Evolutionary conservation across 495 filamentous ascomycete genomes (phyloP), one percentile per base, ranked within the genome.

Genomic region (Penicillium salamii): DNA sequence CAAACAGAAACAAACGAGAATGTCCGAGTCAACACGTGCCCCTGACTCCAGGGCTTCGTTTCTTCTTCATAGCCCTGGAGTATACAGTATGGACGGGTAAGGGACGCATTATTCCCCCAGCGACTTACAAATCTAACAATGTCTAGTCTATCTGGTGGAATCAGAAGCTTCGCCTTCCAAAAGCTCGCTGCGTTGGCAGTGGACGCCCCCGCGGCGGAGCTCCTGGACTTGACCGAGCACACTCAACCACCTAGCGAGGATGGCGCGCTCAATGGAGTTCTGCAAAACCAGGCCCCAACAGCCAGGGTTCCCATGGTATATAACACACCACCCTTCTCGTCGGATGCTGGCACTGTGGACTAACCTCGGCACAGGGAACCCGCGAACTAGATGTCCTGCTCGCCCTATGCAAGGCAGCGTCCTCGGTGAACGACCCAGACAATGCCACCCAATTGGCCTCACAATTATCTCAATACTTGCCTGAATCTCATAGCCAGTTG

Each of bases 341-440:
- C 7, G 6, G 8, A 26, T 33, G 34, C 42, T 38, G 26, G n/a
- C n/a, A 28, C 45, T 36, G 21, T 49, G 49, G 42, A 54, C 65
- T 76, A 34, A 75, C 49, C 24, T 37, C 26, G 40, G 14, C 3
- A 33, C 48, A 86, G 82, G 78, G 77, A 14, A 67, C 90, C 42
- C 83, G 88, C 45, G 93, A 98, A 75, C 82, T 95, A 50, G 91
- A 97, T 63, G 85, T 92, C 32, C 76, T 97, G 20, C 70, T 97
- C 15, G 89, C 91, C 24, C 77, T 98, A 18, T 95, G 91, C 68
- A 90, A 88, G 68, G 88, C 93, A 20, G 88, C 90, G 7, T 84
- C 89, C 14, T 72, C 82, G 13, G 70, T 97, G 12, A 74, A 81
- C 14, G 78, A 77, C 42, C 57, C 71, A 5, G 80, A 89, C 45